phyloP scores from a whole-genome alignment of 129 eudicot species.

The Saussurea involucrata region DNA sequence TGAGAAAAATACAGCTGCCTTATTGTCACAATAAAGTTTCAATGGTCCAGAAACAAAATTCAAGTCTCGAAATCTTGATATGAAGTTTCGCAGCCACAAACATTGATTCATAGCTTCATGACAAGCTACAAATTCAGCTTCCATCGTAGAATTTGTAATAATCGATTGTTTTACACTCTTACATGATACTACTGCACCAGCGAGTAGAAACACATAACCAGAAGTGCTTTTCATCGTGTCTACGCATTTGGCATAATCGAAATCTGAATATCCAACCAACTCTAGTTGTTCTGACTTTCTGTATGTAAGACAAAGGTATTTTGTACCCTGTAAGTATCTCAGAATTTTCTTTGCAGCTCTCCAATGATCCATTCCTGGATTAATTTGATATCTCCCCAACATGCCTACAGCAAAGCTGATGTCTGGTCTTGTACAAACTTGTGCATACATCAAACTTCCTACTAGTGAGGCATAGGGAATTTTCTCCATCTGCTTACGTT shows the following conservation, averaged over 20 bases:
- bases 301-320: neutral
- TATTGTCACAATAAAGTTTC: neutral
- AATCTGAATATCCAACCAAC: neutral
- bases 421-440: neutral
- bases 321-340: neutral
- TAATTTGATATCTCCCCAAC: neutral
- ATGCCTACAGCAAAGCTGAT: neutral
- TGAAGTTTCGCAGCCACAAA: neutral
- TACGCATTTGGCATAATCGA: neutral
- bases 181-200: neutral
- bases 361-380: neutral
- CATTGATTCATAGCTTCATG: neutral
- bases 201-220: neutral
- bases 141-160: neutral
- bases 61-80: neutral
- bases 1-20: neutral
- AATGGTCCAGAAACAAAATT: neutral
- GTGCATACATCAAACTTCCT: constrained; percentile 3
- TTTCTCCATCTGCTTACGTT: neutral
- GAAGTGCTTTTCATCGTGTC: neutral
- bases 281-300: neutral
- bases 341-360: neutral
- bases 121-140: neutral
- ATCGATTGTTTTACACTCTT: neutral
- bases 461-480: neutral